These are phyloP conservation scores for Curvularia lunata DNA, from an alignment of 2,329 filamentous ascomycete species.

Conservation along the genomic window DNA sequence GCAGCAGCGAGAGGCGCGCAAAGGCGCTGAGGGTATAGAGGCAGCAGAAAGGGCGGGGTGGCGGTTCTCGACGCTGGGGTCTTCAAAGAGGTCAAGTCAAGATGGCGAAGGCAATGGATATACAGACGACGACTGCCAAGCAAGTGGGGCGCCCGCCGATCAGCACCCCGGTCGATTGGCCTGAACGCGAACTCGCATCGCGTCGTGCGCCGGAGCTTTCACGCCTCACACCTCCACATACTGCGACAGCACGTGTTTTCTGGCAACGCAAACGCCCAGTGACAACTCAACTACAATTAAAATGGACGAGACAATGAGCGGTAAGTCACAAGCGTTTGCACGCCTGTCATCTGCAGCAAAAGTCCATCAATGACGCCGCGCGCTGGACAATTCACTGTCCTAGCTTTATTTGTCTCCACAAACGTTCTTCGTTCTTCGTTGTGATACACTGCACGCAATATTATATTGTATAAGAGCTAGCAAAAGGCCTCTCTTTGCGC, in stretches of 20 bases:
- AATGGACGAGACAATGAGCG: slow-evolving; percentile 51
- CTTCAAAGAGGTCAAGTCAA: slow-evolving; percentile 44
- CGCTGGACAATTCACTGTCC: neutral
- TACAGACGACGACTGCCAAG: slow-evolving; percentile 26
- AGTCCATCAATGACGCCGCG: slow-evolving; percentile 1
- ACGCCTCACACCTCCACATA: slow-evolving; percentile 8
- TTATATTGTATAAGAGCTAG: neutral
- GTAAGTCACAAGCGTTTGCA: slow-evolving; percentile 26
- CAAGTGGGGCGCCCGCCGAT: slow-evolving; percentile 18
- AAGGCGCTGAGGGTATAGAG: slow-evolving; percentile 26
- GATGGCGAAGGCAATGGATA: slow-evolving; percentile 25
- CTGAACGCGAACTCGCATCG: slow-evolving; percentile 26
- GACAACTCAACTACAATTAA: neutral
- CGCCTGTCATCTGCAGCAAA: neutral
- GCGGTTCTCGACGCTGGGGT: slow-evolving; percentile 49
- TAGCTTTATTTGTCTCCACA: neutral
- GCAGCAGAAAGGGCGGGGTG: slow-evolving; percentile 29
- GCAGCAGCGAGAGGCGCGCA: slow-evolving; percentile 12
- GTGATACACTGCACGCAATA: neutral
- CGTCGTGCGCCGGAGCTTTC: slow-evolving; percentile 18
- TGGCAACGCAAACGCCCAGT: neutral
- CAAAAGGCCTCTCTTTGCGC: neutral
- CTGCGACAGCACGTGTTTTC: neutral
- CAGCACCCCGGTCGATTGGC: slow-evolving; percentile 11
- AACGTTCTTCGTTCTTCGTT: neutral